A percentile compares a stretch with the other conserved stretches of the same genome.
Conservation (phyloP, 495 filamentous ascomycete genomes). For the Oleoguttula mirabilis region DNA sequence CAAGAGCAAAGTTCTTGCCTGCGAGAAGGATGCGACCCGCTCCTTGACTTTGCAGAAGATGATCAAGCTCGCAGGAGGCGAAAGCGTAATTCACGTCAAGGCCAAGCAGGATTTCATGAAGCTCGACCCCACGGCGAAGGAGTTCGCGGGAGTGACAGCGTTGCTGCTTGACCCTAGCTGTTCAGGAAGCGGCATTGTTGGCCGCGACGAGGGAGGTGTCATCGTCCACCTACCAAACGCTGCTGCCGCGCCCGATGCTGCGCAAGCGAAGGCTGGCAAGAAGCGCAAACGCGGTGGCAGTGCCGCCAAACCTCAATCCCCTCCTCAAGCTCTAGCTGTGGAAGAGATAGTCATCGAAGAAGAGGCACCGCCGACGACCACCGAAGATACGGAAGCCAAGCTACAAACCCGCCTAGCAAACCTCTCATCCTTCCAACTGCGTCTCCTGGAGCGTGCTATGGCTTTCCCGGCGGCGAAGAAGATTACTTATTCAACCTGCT, state of each 20-base stretch:
- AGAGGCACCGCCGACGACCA: no score
- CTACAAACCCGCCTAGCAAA: slow-evolving; percentile 48
- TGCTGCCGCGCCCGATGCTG: neutral
- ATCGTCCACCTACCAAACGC: slow-evolving; percentile 43
- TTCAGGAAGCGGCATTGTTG: slow-evolving; percentile 87
- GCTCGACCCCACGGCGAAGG: slow-evolving; percentile 46
- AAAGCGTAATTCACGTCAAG: slow-evolving; percentile 49
- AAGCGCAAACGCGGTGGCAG: slow-evolving; percentile 18
- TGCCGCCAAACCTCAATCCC: neutral
- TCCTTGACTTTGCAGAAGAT: slow-evolving; percentile 68
- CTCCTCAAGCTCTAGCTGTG: neutral
- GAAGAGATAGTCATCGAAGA: slow-evolving; percentile 6
- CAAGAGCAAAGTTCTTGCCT: slow-evolving; percentile 50
- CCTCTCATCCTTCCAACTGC: slow-evolving; percentile 30
- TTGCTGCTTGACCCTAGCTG: slow-evolving; percentile 86
- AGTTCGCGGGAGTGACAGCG: slow-evolving; percentile 49
- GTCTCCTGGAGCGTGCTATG: slow-evolving; percentile 45
- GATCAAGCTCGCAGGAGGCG: slow-evolving; percentile 61
- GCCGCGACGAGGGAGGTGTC: slow-evolving; percentile 55
- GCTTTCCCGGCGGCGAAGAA: slow-evolving; percentile 61
- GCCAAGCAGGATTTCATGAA: slow-evolving; percentile 68
- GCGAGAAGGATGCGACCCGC: slow-evolving; percentile 55
- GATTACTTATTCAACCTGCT: slow-evolving; percentile 89
- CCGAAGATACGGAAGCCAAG: slow-evolving; percentile 2
- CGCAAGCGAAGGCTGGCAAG: slow-evolving; percentile 3